phyloP scores from a whole-genome alignment of 257 asterid species.

The Ilex aquifolium region DNA sequence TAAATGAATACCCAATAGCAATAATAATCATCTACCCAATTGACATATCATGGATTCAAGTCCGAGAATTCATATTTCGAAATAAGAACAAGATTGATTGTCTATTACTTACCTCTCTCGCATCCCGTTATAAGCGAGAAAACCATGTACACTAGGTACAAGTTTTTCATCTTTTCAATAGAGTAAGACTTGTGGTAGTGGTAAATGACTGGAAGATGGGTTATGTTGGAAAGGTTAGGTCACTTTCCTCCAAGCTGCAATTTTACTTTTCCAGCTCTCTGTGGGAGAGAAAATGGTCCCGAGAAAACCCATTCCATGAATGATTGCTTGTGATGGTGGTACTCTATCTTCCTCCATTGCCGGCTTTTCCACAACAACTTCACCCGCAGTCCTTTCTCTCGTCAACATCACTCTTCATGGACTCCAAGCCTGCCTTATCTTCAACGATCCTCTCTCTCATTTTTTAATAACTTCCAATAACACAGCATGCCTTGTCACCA shows the following conservation, averaged over 20 bases:
- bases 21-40: too few relatives aligned
- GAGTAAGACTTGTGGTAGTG: not conserved
- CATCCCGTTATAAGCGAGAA: too few relatives aligned
- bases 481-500: not conserved
- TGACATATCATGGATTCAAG: too few relatives aligned
- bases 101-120: too few relatives aligned
- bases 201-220: slow-evolving; percentile 3
- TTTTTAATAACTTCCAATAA: not conserved
- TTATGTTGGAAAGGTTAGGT: slow-evolving; percentile 9
- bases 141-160: too few relatives aligned
- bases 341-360: slow-evolving; percentile 13
- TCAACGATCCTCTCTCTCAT: not conserved
- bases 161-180: too few relatives aligned
- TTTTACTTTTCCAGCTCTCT: slow-evolving; percentile 13
- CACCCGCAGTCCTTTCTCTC: slow-evolving; percentile 4
- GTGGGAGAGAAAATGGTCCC: slow-evolving; percentile 21
- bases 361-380: slow-evolving; percentile 1
- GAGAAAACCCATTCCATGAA: not conserved
- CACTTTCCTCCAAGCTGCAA: slow-evolving; percentile 22
- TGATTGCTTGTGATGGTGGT: slow-evolving; percentile 6
- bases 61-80: too few relatives aligned
- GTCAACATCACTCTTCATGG: slow-evolving; percentile 8
- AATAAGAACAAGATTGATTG: too few relatives aligned
- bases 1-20: too few relatives aligned
- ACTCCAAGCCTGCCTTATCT: not conserved